These are phyloP conservation scores for Talaromyces sp. DNA, from an alignment of 2,329 filamentous ascomycete species.

Conservation along the genomic window DNA sequence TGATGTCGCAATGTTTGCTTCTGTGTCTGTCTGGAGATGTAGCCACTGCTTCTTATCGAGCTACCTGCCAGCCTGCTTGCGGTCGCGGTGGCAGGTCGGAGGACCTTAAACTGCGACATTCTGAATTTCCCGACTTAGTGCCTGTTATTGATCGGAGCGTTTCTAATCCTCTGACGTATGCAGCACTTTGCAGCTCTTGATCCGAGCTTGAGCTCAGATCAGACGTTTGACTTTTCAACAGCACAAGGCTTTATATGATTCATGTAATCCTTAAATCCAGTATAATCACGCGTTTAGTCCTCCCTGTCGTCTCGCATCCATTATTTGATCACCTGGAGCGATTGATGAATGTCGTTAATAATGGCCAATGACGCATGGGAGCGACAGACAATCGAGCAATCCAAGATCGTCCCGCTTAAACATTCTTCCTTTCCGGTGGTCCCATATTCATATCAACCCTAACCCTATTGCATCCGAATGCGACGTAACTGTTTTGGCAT, in stretches of 20 bases:
- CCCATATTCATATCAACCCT: not conserved
- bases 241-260: not conserved
- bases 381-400: not conserved
- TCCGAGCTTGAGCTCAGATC: conserved; percentile 3
- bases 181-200: not conserved
- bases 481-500: not conserved
- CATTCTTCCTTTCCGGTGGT: not conserved
- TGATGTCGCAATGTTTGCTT: conserved; percentile 24
- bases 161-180: not conserved
- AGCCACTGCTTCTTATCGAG: conserved; percentile 4
- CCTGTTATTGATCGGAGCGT: not conserved
- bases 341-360: not conserved
- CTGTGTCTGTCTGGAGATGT: conserved; percentile 1
- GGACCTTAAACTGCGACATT: conserved; percentile 3
- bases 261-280: not conserved
- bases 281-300: not conserved
- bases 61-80: conserved; percentile 5
- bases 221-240: not conserved
- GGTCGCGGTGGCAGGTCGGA: conserved; percentile 13
- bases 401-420: not conserved
- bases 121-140: no score
- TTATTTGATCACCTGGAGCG: not conserved
- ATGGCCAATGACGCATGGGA: not conserved
- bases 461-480: not conserved
- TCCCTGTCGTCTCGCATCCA: not conserved